phyloP scores from a whole-genome alignment of 768 basidiomycete species.

The Hericium coralloides region DNA sequence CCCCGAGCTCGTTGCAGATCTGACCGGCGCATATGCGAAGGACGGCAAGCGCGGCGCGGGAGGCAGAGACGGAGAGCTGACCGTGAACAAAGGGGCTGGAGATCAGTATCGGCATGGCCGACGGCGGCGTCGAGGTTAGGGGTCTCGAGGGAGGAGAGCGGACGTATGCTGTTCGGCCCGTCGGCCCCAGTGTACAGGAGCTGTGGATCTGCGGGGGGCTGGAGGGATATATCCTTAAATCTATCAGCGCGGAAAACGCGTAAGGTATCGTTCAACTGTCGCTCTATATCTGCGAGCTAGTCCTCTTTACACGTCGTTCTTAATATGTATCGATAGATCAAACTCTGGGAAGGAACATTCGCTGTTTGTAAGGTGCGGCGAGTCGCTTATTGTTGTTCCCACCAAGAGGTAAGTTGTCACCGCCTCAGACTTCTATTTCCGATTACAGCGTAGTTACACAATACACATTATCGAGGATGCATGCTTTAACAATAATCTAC shows the following conservation, averaged over 20 bases:
- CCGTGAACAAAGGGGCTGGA: conserved; percentile 62
- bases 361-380: too few species aligned
- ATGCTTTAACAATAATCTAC: too few species aligned
- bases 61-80: conserved; percentile 74
- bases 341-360: too few species aligned
- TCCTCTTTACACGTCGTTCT: too few species aligned
- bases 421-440: too few species aligned
- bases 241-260: conserved; percentile 33
- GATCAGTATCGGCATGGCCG: conserved; percentile 57
- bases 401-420: too few species aligned
- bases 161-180: conserved; percentile 59
- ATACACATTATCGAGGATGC: too few species aligned
- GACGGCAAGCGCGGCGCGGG: conserved; percentile 72
- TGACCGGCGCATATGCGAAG: conserved; percentile 68
- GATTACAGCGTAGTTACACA: too few species aligned
- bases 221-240: conserved; percentile 84
- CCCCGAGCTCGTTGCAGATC: conserved; percentile 78
- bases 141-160: conserved; percentile 33
- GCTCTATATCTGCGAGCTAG: too few species aligned
- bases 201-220: conserved; percentile 93
- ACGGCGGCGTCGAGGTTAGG: conserved; percentile 57
- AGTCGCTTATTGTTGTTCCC: too few species aligned
- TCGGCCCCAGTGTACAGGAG: conserved; percentile 94
- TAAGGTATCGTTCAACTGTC: neutral
- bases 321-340: too few species aligned